These are phyloP conservation scores for Balamuthia mandrillaris DNA, from an alignment of 208 protist genomes.

Conservation along the genomic window DNA sequence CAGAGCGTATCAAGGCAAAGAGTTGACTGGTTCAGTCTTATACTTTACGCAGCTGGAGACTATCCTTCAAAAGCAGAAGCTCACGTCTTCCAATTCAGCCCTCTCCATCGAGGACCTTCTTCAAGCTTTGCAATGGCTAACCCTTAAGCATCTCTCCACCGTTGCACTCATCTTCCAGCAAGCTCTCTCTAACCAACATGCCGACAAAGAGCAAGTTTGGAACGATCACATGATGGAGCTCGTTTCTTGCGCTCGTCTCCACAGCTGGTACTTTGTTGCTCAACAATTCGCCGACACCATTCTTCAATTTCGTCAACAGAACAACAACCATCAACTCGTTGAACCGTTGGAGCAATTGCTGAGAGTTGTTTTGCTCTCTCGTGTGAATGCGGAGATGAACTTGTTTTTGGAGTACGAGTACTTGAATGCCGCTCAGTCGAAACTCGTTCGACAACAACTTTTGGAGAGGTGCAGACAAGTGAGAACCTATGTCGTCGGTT, in stretches of 20 bases:
- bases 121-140: neutral
- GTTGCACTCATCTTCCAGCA: neutral
- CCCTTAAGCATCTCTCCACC: neutral
- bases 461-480: neutral
- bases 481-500: neutral
- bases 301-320: neutral
- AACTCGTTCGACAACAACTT: neutral
- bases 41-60: neutral
- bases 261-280: conserved; percentile 20
- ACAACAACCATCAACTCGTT: neutral
- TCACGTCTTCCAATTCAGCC: too few relatives aligned
- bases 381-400: neutral
- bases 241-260: neutral
- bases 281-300: neutral
- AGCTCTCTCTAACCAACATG: neutral
- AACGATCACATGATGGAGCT: conserved; percentile 17
- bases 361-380: neutral
- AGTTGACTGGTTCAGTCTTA: neutral
- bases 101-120: neutral
- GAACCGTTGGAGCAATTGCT: neutral
- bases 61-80: neutral
- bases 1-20: neutral
- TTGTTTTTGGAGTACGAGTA: conserved; percentile 9
- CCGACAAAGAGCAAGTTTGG: neutral
- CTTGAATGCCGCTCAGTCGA: neutral